These are phyloP conservation scores for Glutinoglossum americanum DNA, from an alignment of 495 filamentous ascomycete species.

Conservation along the genomic window DNA sequence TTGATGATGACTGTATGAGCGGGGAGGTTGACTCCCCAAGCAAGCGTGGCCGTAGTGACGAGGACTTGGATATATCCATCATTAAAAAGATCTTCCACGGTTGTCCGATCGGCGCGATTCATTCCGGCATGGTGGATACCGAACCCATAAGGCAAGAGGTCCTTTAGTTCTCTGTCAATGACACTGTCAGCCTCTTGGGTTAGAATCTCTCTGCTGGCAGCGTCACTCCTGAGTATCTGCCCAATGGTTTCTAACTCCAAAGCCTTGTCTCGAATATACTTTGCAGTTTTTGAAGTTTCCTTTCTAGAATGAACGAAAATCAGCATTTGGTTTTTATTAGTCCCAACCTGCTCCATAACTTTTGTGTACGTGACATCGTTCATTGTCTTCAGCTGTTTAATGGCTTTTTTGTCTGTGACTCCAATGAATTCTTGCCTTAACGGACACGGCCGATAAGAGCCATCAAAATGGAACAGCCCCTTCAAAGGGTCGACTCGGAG, in stretches of 20 bases:
- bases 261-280: constrained; percentile 88
- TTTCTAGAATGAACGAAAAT: constrained; percentile 97
- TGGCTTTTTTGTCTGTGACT: constrained; percentile 92
- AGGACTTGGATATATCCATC: constrained; percentile 85
- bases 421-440: constrained; percentile 94
- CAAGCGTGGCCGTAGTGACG: constrained; percentile 87
- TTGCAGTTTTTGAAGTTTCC: constrained; percentile 92
- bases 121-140: constrained; percentile 97
- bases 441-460: constrained; percentile 80
- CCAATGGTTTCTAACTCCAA: constrained; percentile 90
- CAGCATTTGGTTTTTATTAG: constrained; percentile 84
- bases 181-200: constrained; percentile 67
- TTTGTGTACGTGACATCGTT: constrained; percentile 98
- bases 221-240: constrained; percentile 83
- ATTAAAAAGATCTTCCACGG: constrained; percentile 85
- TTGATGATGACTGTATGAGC: constrained; percentile 96
- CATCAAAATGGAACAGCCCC: constrained; percentile 91
- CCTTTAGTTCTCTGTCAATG: constrained; percentile 74
- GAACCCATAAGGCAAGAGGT: constrained; percentile 86
- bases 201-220: constrained; percentile 73
- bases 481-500: constrained; percentile 71
- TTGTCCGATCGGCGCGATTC: constrained; percentile 76
- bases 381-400: constrained; percentile 98
- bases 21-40: constrained; percentile 89
- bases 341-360: constrained; percentile 87